Conservation (phyloP, 1,284 basidiomycete species). For the Malassezia psittaci region DNA sequence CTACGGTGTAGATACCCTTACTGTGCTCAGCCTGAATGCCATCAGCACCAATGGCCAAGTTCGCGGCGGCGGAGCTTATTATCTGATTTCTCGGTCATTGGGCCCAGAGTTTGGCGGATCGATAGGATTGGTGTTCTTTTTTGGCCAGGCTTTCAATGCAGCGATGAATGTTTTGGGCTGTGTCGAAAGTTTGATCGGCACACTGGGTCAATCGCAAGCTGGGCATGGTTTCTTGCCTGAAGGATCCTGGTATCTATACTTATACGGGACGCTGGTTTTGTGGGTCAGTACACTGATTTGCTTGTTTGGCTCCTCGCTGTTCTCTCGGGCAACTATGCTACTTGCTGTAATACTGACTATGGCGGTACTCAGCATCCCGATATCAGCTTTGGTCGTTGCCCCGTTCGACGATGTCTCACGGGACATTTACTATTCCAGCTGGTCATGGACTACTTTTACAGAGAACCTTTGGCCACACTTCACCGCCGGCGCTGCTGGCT, state of each 20-base stretch:
- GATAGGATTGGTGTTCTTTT: slow-evolving; percentile 45
- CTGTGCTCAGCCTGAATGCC: slow-evolving; percentile 42
- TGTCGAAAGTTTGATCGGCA: slow-evolving; percentile 42
- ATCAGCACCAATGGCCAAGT: slow-evolving; percentile 47
- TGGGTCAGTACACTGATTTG: slow-evolving; percentile 39
- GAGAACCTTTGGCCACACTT: slow-evolving; percentile 42
- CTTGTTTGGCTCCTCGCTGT: slow-evolving; percentile 40
- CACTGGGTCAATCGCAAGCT: slow-evolving; percentile 32
- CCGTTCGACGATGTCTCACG: slow-evolving; percentile 39
- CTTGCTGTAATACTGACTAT: slow-evolving; percentile 38
- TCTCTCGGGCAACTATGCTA: slow-evolving; percentile 36
- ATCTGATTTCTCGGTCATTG: slow-evolving; percentile 44
- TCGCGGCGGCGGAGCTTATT: slow-evolving; percentile 45
- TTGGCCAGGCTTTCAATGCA: slow-evolving; percentile 43
- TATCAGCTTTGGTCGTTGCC: slow-evolving; percentile 33
- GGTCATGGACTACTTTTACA: slow-evolving; percentile 33
- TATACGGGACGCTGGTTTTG: slow-evolving; percentile 39
- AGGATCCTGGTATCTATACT: slow-evolving; percentile 40
- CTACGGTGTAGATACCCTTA: slow-evolving; percentile 43
- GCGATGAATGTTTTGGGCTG: slow-evolving; percentile 47
- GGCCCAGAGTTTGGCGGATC: slow-evolving; percentile 47
- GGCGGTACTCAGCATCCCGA: slow-evolving; percentile 37
- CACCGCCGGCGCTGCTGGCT: slow-evolving; percentile 41
- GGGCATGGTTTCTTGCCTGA: slow-evolving; percentile 33
- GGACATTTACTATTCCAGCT: slow-evolving; percentile 43